Evolutionary conservation across 768 basidiomycete genomes (phyloP).

Genomic region (Mrakia hoshinonis): DNA sequence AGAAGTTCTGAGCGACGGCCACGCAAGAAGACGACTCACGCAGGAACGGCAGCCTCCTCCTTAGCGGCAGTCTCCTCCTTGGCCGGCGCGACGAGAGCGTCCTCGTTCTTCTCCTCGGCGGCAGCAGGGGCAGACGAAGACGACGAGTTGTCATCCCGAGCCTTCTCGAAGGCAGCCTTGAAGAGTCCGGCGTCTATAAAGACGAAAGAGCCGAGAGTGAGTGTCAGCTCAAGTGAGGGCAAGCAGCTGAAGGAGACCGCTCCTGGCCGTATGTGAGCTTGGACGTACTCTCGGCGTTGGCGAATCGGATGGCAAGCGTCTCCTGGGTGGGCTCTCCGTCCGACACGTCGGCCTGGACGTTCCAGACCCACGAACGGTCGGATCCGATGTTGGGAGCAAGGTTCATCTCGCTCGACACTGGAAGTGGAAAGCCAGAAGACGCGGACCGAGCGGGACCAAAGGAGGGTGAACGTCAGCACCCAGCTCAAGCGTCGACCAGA

Average conservation of each 20-base stretch:
- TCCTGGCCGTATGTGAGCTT: neutral
- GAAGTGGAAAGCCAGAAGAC: neutral
- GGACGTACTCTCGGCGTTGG: constrained; percentile 81
- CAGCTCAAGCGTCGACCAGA: neutral
- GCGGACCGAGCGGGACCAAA: neutral
- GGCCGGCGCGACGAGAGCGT: neutral
- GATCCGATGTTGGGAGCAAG: constrained; percentile 97
- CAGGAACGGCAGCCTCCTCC: constrained; percentile 9
- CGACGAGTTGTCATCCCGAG: constrained; percentile 48
- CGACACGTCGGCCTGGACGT: constrained; percentile 88
- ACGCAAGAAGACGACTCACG: constrained; percentile 8
- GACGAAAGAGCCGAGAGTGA: neutral
- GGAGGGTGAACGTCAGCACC: neutral
- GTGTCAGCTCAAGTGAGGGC: constrained; percentile 15
- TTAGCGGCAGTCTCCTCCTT: neutral
- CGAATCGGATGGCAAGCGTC: constrained; percentile 96
- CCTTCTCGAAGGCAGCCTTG: constrained; percentile 79
- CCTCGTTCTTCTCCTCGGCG: constrained; percentile 24
- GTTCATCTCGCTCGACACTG: constrained; percentile 81
- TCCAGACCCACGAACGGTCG: constrained; percentile 99
- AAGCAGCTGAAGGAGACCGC: too few species aligned
- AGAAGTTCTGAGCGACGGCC: neutral
- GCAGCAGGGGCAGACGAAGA: neutral
- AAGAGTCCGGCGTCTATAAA: constrained; percentile 69
- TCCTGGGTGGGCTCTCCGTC: constrained; percentile 83